Evolutionary conservation across 495 filamentous ascomycete species (phyloP).

Genomic region (Margaritispora aquatica): DNA sequence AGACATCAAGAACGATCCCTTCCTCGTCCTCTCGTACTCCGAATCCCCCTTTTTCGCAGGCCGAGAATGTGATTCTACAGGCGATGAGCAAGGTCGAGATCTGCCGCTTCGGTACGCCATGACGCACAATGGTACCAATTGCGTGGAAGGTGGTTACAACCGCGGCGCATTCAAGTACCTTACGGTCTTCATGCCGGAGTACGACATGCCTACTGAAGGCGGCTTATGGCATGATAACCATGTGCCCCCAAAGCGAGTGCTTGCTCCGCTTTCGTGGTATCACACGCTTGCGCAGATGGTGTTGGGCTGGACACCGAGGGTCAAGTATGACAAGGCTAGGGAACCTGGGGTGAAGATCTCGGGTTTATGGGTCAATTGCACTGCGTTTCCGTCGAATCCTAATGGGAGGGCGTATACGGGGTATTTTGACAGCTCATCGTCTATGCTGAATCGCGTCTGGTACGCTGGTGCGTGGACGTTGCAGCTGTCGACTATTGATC

Average conservation of each 20-base stretch:
- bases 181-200: constrained; percentile 26
- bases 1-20: constrained; percentile 19
- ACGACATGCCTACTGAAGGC: constrained; percentile 11
- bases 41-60: constrained; percentile 32
- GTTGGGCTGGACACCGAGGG: constrained; percentile 6
- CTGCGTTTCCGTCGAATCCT: constrained; percentile 29
- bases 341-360: constrained; percentile 22
- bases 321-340: constrained; percentile 9
- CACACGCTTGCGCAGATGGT: constrained; percentile 19
- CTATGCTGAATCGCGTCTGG: constrained; percentile 50
- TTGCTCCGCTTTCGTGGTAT: background rate
- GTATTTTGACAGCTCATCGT: constrained; percentile 41
- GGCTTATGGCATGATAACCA: constrained; percentile 20
- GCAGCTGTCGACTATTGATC: constrained; percentile 50
- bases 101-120: constrained; percentile 27
- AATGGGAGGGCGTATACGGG: constrained; percentile 38
- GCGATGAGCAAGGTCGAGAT: constrained; percentile 26
- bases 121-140: constrained; percentile 25
- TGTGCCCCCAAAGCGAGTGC: background rate
- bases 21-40: constrained; percentile 29
- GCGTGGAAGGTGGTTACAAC: constrained; percentile 27
- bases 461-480: constrained; percentile 60
- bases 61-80: constrained; percentile 27
- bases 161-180: constrained; percentile 35
- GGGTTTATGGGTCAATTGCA: constrained; percentile 31